A percentile compares a stretch with the other conserved stretches of the same genome.
Evolutionary conservation across 768 basidiomycete genomes (phyloP).

Genomic region (Trametopsis cervina): DNA sequence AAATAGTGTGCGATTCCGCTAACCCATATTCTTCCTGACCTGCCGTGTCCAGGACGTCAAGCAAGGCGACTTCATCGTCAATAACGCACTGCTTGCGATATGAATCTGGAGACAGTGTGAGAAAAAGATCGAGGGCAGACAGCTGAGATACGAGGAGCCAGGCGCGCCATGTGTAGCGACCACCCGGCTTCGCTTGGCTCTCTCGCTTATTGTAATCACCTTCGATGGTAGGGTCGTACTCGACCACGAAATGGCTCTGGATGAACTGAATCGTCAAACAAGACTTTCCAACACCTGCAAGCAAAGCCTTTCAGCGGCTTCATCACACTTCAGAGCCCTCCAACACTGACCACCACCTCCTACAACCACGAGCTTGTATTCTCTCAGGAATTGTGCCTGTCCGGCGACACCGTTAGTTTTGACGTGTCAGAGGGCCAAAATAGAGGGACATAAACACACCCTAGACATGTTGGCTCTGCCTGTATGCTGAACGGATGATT

Average conservation of each 20-base stretch:
- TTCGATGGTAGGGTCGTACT: constrained; percentile 95
- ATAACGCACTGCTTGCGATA: constrained; percentile 97
- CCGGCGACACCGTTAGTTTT: not conserved
- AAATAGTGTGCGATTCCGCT: constrained; percentile 25
- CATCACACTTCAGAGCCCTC: not conserved
- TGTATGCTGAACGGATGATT: constrained; percentile 4
- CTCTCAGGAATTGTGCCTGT: constrained; percentile 85
- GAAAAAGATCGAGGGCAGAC: not conserved
- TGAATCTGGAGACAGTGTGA: constrained; percentile 51
- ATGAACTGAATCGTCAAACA: constrained; percentile 98
- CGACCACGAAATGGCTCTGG: constrained; percentile 89
- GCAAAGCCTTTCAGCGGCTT: not conserved
- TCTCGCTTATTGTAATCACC: constrained; percentile 31
- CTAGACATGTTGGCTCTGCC: constrained; percentile 23
- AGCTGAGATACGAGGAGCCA: not conserved
- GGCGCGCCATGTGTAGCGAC: not conserved
- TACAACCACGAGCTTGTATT: constrained; percentile 98
- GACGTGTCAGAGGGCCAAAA: not conserved
- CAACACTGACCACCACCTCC: constrained; percentile 81
- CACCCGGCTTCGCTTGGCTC: not conserved
- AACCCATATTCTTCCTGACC: constrained; percentile 98
- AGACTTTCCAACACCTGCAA: constrained; percentile 70
- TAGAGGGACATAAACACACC: constrained; percentile 16
- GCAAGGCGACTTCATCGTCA: constrained; percentile 96
- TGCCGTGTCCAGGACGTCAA: constrained; percentile 95